Base-by-base conservation (phyloP, 2,329 filamentous ascomycete species). In the Neurospora sp. region DNA sequence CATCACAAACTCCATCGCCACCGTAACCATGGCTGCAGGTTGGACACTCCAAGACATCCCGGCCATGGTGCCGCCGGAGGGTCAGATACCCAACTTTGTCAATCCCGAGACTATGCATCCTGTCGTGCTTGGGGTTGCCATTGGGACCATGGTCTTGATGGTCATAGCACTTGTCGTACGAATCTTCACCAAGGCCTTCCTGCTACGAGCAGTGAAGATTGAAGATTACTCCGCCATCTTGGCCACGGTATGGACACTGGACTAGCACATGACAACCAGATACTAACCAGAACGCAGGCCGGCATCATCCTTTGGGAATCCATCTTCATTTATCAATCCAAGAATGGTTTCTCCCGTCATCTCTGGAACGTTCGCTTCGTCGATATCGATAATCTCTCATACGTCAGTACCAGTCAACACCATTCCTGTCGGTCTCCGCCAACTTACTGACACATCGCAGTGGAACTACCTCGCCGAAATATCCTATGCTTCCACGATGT, bases 261-360 rank as follows among this genome's bases (percentile, higher is more conserved):
- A 33, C 23, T 36, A 17, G 7, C 13, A 2, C 15, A 17, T 62
- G 3, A 33, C 52, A 2, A n/a, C 8, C 23, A 62, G 28, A 43
- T 11, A 19, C 68, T 69, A 46, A 67, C 28, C 15, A 15, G 2
- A 13, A 17, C 5, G 11, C 52, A 71, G 70, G 39, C 67, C 19
- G 72, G 71, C 62, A 73, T 73, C 43, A 69, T 73, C 28, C 23
- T 69, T 5, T 73, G 71, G 72, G 71, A 73, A 39, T 58, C 68
- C 36, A 72, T 72, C 38, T 73, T 71, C 40, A 71, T 73, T 42
- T 38, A 70, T n/a, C 68, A 70, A 38, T 73, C 72, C 13, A 39
- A 42, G 4, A 13, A 68, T 38, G 72, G 72, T 4, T 72, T 72
- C 68, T 71, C 72, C 9, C 71, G 72, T 4, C 70, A 73, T 42